A percentile compares a stretch with the other conserved stretches of the same genome.
These are phyloP conservation scores for Lepidium sativum DNA, from an alignment of 345 rosid genomes.

Conservation along the genomic window DNA sequence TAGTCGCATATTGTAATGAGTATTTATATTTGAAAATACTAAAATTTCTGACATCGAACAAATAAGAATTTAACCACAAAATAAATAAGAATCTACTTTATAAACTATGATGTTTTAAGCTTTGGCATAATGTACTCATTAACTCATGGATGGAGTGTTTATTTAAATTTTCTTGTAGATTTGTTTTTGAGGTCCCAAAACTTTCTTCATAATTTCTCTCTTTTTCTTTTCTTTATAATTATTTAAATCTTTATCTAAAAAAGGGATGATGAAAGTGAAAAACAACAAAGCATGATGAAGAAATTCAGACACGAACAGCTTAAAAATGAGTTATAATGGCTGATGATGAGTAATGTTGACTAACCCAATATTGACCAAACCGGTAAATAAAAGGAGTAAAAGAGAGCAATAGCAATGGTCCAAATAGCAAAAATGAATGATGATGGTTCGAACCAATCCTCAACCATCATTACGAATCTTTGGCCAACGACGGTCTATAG, in stretches of 20 bases:
- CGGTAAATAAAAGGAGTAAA: conserved; percentile 25
- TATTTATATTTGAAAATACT: too few relatives aligned
- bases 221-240: not conserved
- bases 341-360: conserved; percentile 35
- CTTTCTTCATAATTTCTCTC: conserved; percentile 20
- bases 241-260: conserved; percentile 29
- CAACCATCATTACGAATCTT: conserved; percentile 93
- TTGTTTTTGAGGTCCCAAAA: conserved; percentile 35
- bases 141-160: conserved; percentile 22
- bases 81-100: conserved; percentile 30
- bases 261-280: conserved; percentile 19
- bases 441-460: conserved; percentile 79
- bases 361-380: conserved; percentile 34
- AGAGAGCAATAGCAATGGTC: conserved; percentile 19
- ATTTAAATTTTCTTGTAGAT: not conserved
- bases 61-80: conserved; percentile 30
- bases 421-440: conserved; percentile 10
- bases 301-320: conserved; percentile 15
- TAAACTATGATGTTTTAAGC: conserved; percentile 43
- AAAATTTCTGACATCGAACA: too few relatives aligned
- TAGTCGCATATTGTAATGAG: too few relatives aligned
- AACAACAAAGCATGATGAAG: not conserved
- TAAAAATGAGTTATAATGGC: conserved; percentile 32
- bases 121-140: conserved; percentile 36
- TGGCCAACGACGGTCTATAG: conserved; percentile 46